A percentile compares a stretch with the other conserved stretches of the same genome.
Evolutionary conservation across 352 stramenopile genomes (phyloP).

Genomic region (Pythium catenulatum): DNA sequence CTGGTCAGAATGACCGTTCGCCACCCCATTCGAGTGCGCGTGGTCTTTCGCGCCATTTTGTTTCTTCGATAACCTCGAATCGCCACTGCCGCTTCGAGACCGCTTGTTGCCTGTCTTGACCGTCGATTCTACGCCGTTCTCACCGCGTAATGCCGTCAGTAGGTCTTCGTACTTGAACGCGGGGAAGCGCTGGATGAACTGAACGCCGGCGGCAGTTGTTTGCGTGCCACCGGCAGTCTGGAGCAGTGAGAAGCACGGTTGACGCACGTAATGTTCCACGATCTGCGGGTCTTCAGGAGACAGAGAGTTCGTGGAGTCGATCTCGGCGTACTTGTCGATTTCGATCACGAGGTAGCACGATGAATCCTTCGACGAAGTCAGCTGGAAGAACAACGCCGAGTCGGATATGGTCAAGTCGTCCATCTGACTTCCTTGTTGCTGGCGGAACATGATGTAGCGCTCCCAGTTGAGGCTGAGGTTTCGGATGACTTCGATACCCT

Average conservation of each 20-base stretch:
- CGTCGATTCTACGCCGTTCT: slow-evolving; percentile 65
- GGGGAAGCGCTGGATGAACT: slow-evolving; percentile 92
- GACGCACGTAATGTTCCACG: slow-evolving; percentile 82
- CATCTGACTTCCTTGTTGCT: slow-evolving; percentile 86
- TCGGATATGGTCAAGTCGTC: slow-evolving; percentile 92
- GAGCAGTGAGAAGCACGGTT: slow-evolving; percentile 90
- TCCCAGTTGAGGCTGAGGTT: slow-evolving; percentile 92
- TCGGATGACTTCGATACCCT: slow-evolving; percentile 88
- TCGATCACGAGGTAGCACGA: slow-evolving; percentile 92
- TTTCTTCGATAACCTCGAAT: slow-evolving; percentile 65
- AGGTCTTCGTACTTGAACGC: slow-evolving; percentile 89
- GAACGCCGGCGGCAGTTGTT: slow-evolving; percentile 81
- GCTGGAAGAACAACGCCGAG: slow-evolving; percentile 88
- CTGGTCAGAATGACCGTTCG: slow-evolving; percentile 57
- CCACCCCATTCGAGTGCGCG: slow-evolving; percentile 10
- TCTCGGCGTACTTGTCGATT: slow-evolving; percentile 90
- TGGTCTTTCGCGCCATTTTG: slow-evolving; percentile 21
- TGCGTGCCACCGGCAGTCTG: slow-evolving; percentile 81
- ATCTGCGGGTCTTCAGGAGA: slow-evolving; percentile 75
- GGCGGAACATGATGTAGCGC: slow-evolving; percentile 89
- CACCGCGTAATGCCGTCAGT: slow-evolving; percentile 75
- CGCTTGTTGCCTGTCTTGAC: slow-evolving; percentile 70
- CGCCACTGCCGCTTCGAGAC: slow-evolving; percentile 33
- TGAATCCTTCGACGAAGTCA: slow-evolving; percentile 91
- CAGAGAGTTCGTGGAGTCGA: slow-evolving; percentile 73